A percentile compares a stretch with the other conserved stretches of the same genome.
Evolutionary conservation across 1,284 basidiomycete species (phyloP).

Genomic region (Fomes fomentarius): DNA sequence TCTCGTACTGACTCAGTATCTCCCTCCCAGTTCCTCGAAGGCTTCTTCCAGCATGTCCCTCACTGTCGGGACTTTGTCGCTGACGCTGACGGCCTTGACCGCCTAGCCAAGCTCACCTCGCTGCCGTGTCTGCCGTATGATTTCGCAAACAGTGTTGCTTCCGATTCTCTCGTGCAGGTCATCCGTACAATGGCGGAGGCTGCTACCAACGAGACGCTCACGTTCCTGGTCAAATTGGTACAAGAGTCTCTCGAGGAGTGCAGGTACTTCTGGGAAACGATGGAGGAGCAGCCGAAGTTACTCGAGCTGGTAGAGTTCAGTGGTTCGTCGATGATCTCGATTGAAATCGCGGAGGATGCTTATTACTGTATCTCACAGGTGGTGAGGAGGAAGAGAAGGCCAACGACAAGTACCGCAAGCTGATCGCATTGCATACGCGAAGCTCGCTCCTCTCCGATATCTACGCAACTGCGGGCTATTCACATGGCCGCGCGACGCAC

Average conservation of each 20-base stretch:
- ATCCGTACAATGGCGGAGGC: slow-evolving; percentile 90
- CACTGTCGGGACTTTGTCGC: slow-evolving; percentile 92
- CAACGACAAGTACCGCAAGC: slow-evolving; percentile 74
- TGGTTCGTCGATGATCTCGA: slow-evolving; percentile 39
- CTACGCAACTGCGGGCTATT: slow-evolving; percentile 84
- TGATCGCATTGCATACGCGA: slow-evolving; percentile 82
- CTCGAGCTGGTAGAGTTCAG: slow-evolving; percentile 59
- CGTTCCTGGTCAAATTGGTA: slow-evolving; percentile 74
- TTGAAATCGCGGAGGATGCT: neutral
- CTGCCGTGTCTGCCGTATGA: slow-evolving; percentile 91
- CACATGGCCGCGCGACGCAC: slow-evolving; percentile 80
- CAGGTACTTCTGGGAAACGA: slow-evolving; percentile 69
- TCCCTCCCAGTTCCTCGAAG: slow-evolving; percentile 81
- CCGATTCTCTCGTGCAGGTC: slow-evolving; percentile 86
- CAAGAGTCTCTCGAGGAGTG: slow-evolving; percentile 74
- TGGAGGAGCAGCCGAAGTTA: slow-evolving; percentile 60
- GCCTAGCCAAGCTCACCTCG: slow-evolving; percentile 77
- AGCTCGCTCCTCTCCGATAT: slow-evolving; percentile 88
- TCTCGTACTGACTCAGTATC: slow-evolving; percentile 9
- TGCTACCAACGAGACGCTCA: slow-evolving; percentile 77
- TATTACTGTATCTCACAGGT: slow-evolving; percentile 22
- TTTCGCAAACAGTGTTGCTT: slow-evolving; percentile 82
- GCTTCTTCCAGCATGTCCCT: slow-evolving; percentile 88
- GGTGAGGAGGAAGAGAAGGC: slow-evolving; percentile 52
- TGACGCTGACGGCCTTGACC: slow-evolving; percentile 74